Evolutionary conservation across 2,329 filamentous ascomycete species (phyloP), one percentile per base, ranked within the genome.

Genomic region (Diaporthe humulicola): DNA sequence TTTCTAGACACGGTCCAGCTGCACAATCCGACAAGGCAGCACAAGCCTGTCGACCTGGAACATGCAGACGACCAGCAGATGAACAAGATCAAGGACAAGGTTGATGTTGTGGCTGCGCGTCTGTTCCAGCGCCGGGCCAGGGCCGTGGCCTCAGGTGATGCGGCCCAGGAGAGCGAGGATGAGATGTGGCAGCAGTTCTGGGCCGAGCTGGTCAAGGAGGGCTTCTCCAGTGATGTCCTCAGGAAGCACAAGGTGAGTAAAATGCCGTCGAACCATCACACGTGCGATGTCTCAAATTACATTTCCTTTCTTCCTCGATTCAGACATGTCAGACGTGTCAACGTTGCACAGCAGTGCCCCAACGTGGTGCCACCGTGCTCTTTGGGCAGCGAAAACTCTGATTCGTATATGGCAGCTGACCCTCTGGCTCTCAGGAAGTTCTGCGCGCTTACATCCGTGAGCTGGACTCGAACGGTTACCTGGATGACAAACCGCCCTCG

Each of bases 381-480:
- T 28, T 48, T 52, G 61, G 25, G 28, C 50, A 6, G 4, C 9
- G 15, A 40, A 56, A 30, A 30, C 22, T 54, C 45, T 36, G 45
- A 66, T 25, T 28, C 50, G 67, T 14, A 50, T 19, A 25, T 67
- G 42, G 48, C 33, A n/a, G 48, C 74, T 76, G 48, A 76, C 72
- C 42, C 48, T 69, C 19, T n/a, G 45, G 30, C n/a, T 50, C 7
- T 73, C 74, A 92, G 90, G 89, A 91, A 77, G 85, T 91, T 14
- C 82, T 92, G 33, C 86, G 89, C 76, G 89, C 90, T 28, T 92
- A 92, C 78, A 91, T 92, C 56, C 88, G 89, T 48, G 88, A 90
- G 78, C 86, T 92, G 76, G 88, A 91, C 76, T 86, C 89, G 54
- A 84, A 87, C 72, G 84, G 84, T 48, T 81, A 82, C n/a, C 79